A percentile compares a stretch with the other conserved stretches of the same genome.
phyloP scores from a whole-genome alignment of 2,329 filamentous ascomycete genomes.

The Apiospora rasikravindrae region DNA sequence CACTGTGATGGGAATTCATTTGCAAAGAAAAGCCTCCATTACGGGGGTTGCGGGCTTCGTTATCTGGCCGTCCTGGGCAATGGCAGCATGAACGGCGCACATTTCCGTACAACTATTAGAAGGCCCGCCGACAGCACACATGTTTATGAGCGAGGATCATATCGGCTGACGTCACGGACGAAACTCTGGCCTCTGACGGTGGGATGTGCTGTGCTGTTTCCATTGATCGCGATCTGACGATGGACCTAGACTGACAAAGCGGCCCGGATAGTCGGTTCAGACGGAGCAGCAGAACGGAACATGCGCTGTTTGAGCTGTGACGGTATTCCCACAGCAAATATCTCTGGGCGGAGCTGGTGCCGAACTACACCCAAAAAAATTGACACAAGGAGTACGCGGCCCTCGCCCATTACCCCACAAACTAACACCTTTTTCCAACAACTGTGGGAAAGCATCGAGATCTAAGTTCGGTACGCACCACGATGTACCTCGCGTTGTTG shows the following conservation, averaged over 20 bases:
- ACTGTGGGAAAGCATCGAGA: neutral
- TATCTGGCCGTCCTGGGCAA: too few relatives aligned
- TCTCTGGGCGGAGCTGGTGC: neutral
- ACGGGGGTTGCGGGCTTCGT: too few relatives aligned
- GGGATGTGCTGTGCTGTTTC: neutral
- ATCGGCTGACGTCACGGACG: neutral
- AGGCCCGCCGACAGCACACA: conserved; percentile 2
- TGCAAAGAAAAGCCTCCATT: neutral
- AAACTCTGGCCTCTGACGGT: neutral
- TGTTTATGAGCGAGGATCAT: neutral
- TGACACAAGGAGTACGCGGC: conserved; percentile 11
- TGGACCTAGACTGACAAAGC: neutral
- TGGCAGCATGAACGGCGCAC: neutral
- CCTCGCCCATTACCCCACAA: conserved; percentile 6
- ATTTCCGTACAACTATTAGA: neutral
- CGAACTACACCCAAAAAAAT: neutral
- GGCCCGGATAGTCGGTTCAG: neutral
- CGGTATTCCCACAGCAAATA: conserved; percentile 1
- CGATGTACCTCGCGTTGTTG: neutral
- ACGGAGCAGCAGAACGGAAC: conserved; percentile 5
- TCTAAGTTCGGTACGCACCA: neutral
- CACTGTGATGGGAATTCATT: neutral
- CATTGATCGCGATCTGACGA: neutral
- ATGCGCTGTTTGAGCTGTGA: neutral
- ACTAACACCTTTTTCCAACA: conserved; percentile 9